Evolutionary conservation across 2,329 filamentous ascomycete genomes (phyloP).

Genomic region (Fusarium drepaniforme): DNA sequence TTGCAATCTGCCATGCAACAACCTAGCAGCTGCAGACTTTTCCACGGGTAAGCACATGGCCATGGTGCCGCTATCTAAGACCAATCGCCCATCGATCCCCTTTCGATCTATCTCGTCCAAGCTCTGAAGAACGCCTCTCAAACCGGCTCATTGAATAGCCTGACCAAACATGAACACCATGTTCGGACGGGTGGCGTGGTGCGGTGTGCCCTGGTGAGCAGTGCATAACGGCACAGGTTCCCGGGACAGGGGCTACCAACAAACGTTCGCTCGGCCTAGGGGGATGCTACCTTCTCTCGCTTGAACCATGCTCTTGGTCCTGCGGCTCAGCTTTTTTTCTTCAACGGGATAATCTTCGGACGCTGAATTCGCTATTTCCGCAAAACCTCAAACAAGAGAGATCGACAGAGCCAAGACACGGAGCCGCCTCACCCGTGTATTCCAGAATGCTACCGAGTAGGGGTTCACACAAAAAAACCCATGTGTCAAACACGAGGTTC

Average conservation of each 20-base stretch:
- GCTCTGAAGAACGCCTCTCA: not conserved
- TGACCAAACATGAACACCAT: not conserved
- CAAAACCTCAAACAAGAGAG: not conserved
- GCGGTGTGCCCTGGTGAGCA: not conserved
- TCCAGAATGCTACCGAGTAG: not conserved
- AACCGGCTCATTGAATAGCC: not conserved
- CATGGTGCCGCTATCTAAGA: not conserved
- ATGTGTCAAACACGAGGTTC: not conserved
- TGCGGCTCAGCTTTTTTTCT: not conserved
- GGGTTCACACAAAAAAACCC: not conserved
- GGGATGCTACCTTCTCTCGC: not conserved
- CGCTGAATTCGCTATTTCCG: not conserved
- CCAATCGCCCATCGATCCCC: not conserved
- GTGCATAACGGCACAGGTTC: not conserved
- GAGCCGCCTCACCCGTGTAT: slow-evolving; percentile 4
- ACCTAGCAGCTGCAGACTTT: not conserved
- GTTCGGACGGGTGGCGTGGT: not conserved
- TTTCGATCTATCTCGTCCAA: not conserved
- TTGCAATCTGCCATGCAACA: not conserved
- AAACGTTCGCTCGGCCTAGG: not conserved
- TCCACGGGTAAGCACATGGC: not conserved
- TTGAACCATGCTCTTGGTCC: not conserved
- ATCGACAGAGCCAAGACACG: not conserved
- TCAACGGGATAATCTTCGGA: not conserved
- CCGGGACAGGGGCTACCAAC: not conserved